Evolutionary conservation across 2,329 filamentous ascomycete genomes (phyloP).

Genomic region (Chalaropsis ovoidea): DNA sequence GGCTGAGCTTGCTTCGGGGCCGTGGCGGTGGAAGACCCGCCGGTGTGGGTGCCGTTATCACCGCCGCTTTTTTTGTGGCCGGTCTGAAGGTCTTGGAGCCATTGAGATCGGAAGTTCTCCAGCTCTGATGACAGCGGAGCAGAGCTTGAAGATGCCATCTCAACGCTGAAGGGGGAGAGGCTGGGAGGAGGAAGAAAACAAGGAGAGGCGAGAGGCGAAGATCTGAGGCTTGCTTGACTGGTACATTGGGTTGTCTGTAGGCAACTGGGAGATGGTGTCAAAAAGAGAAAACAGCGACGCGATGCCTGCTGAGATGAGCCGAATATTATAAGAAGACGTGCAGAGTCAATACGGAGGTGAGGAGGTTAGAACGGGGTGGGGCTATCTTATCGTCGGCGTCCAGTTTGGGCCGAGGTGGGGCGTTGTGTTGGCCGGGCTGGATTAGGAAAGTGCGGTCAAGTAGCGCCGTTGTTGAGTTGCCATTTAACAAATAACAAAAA

Average conservation of each 20-base stretch:
- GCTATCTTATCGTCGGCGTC: neutral
- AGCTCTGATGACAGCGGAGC: conserved; percentile 48
- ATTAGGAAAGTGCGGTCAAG: neutral
- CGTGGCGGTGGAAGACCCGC: neutral
- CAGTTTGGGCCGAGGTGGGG: neutral
- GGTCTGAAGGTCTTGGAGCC: conserved; percentile 63
- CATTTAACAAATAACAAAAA: neutral
- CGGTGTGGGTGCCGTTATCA: conserved; percentile 33
- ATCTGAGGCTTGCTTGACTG: neutral
- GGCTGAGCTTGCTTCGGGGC: conserved; percentile 7
- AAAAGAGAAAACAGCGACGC: neutral
- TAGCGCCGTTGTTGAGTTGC: neutral
- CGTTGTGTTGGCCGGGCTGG: neutral
- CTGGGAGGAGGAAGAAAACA: neutral
- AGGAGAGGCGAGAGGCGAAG: neutral
- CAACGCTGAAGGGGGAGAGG: neutral
- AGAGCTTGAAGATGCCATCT: conserved; percentile 9
- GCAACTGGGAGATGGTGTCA: neutral
- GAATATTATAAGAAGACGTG: neutral
- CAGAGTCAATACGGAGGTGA: neutral
- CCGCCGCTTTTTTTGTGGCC: neutral
- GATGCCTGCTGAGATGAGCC: too few species aligned
- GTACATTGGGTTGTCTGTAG: neutral
- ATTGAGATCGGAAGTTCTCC: conserved; percentile 75
- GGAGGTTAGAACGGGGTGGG: neutral